These are phyloP conservation scores for Asterophora lycoperdoides DNA, from an alignment of 768 basidiomycete species.

Conservation along the genomic window DNA sequence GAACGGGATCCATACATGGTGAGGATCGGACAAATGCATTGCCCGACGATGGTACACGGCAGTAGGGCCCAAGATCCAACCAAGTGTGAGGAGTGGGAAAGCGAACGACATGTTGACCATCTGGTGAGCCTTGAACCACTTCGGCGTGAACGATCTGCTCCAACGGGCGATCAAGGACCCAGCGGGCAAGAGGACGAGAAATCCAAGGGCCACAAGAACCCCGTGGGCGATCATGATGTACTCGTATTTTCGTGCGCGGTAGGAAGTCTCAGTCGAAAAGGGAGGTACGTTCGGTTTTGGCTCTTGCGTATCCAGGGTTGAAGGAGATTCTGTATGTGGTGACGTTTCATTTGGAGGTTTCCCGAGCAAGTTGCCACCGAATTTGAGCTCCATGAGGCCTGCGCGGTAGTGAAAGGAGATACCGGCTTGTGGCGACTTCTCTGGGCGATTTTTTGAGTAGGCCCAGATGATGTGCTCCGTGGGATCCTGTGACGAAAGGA, in stretches of 20 bases:
- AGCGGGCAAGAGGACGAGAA: slow-evolving; percentile 52
- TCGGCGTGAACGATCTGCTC: slow-evolving; percentile 43
- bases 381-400: slow-evolving; percentile 33
- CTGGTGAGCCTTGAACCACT: slow-evolving; percentile 58
- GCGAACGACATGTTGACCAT: slow-evolving; percentile 45
- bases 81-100: slow-evolving; percentile 44
- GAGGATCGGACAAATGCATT: slow-evolving; percentile 42
- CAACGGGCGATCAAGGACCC: slow-evolving; percentile 53
- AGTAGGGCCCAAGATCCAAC: slow-evolving; percentile 46
- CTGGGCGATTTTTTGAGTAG: slow-evolving; percentile 30
- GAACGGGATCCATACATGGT: slow-evolving; percentile 36
- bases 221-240: slow-evolving; percentile 52
- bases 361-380: slow-evolving; percentile 21
- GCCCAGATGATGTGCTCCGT: slow-evolving; percentile 39
- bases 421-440: slow-evolving; percentile 16
- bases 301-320: no score
- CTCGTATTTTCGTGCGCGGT: slow-evolving; percentile 28
- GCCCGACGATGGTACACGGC: slow-evolving; percentile 38
- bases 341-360: slow-evolving; percentile 1
- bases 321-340: no score
- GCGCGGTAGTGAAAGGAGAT: slow-evolving; percentile 28
- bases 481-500: slow-evolving; percentile 21
- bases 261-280: no score
- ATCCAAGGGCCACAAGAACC: slow-evolving; percentile 46
- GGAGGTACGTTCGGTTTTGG: no score